Base-by-base conservation (phyloP, 2,329 filamentous ascomycete species). In the Fusarium brevicatenulatum region DNA sequence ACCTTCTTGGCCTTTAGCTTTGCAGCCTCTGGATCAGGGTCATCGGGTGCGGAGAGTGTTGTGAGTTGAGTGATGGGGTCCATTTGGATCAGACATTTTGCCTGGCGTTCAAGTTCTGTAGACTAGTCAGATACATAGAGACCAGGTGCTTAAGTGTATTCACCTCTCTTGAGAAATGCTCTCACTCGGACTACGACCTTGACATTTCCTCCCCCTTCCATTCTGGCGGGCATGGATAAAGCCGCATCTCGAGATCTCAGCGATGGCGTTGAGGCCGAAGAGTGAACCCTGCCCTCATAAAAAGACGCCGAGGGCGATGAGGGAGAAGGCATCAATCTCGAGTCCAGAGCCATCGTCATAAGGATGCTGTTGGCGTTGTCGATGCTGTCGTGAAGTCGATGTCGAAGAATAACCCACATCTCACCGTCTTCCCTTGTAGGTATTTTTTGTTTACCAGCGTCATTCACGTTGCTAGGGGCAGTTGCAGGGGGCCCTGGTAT, bases 41-140 rank as follows among this genome's bases (percentile, higher is more conserved):
- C 85, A 57, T 86, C 86, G 2, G 95, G 95, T 7, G 92, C 89
- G 49, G 91, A 87, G 9, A 99, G 88, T 3, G 90, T 97, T 4
- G 96, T 99, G 80, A 90, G 89, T 83, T 99, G 94, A 5, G 92
- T 95, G 39, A 89, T 84, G 28, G 95, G 95, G 80, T 98, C 91
- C 96, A 99, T 99, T 71, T 91, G 88, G 74, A 99, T 92, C 47
- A 99, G 88, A 81, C 96, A 98, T 86, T 92, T 87, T 68, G 95
- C 92, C 62, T 91, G 89, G 78, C 93, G 91, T 61, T 97, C 90
- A 77, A 92, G 88, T 82, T 99, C 96, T 98, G 79, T 37, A 9
- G 40, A 21, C 2, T n/a, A 55, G 37, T 70, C 53, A 70, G 59
- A 49, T 36, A 11, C 9, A 37, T 9, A 32, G 19, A 52, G 28